phyloP scores from a whole-genome alignment of 352 stramenopile species.

The Globisporangium heterothallicum region DNA sequence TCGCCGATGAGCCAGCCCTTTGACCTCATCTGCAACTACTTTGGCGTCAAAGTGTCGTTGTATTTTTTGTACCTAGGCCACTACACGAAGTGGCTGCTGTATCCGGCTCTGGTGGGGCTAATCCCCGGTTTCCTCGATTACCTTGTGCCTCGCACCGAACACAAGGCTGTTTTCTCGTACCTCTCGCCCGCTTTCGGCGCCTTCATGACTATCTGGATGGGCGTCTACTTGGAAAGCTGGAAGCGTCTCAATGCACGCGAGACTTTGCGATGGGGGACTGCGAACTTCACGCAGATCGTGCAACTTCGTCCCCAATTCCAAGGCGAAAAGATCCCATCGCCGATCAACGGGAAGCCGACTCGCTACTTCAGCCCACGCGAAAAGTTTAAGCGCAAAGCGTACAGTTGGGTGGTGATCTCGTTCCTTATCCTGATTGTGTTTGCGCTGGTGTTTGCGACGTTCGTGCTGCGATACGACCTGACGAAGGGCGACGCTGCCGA shows the following conservation, averaged over 20 bases:
- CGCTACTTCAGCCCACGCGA: conserved; percentile 62
- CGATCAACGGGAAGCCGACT: conserved; percentile 64
- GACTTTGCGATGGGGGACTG: conserved; percentile 82
- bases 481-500: conserved; percentile 55
- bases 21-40: conserved; percentile 79
- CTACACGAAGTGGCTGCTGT: conserved; percentile 94
- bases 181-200: conserved; percentile 71
- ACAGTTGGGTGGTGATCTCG: conserved; percentile 74
- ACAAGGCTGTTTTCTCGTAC: conserved; percentile 67
- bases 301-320: conserved; percentile 73
- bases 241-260: conserved; percentile 77
- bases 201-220: conserved; percentile 90
- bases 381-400: conserved; percentile 64
- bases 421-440: conserved; percentile 77
- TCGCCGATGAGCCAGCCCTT: conserved; percentile 77
- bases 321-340: conserved; percentile 65
- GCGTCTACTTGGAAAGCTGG: conserved; percentile 88
- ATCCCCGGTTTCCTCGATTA: conserved; percentile 83
- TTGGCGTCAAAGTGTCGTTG: conserved; percentile 91
- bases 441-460: conserved; percentile 66
- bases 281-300: conserved; percentile 61
- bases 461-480: conserved; percentile 71
- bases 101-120: conserved; percentile 88
- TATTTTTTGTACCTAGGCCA: conserved; percentile 98
- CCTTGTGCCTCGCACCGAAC: conserved; percentile 31